These are phyloP conservation scores for Cadophora gregata DNA, from an alignment of 2,329 filamentous ascomycete species.

Conservation along the genomic window DNA sequence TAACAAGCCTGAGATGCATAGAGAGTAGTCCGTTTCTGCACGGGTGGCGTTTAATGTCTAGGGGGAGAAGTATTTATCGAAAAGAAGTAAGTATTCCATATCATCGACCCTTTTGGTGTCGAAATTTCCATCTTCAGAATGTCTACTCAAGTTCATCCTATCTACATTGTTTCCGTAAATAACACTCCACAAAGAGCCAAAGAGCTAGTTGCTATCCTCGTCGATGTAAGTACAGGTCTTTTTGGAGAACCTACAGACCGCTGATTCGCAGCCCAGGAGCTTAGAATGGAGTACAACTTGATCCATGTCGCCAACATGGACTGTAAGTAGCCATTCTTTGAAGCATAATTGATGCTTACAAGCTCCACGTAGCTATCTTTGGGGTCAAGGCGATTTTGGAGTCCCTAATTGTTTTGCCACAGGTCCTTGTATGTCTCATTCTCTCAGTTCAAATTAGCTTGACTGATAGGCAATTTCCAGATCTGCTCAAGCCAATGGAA, in stretches of 20 bases:
- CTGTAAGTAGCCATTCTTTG: background rate
- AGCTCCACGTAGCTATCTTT: conserved; percentile 6
- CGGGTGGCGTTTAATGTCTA: background rate
- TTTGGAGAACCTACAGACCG: too few species aligned
- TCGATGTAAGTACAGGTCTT: background rate
- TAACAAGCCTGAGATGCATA: background rate
- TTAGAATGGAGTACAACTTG: conserved; percentile 14
- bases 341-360: background rate
- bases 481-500: conserved; percentile 30
- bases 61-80: background rate
- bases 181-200: conserved; percentile 19
- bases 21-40: too few species aligned
- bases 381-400: conserved; percentile 4
- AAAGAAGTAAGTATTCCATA: background rate
- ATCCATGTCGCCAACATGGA: conserved; percentile 17
- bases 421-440: conserved; percentile 4
- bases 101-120: background rate
- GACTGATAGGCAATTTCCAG: background rate
- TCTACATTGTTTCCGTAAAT: conserved; percentile 23
- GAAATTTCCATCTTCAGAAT: background rate
- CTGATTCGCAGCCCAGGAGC: background rate
- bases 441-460: background rate
- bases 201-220: conserved; percentile 24
- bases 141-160: background rate
- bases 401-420: conserved; percentile 16